Base-by-base conservation (phyloP, 179 eudicot species). In the Spergularia azorica region DNA sequence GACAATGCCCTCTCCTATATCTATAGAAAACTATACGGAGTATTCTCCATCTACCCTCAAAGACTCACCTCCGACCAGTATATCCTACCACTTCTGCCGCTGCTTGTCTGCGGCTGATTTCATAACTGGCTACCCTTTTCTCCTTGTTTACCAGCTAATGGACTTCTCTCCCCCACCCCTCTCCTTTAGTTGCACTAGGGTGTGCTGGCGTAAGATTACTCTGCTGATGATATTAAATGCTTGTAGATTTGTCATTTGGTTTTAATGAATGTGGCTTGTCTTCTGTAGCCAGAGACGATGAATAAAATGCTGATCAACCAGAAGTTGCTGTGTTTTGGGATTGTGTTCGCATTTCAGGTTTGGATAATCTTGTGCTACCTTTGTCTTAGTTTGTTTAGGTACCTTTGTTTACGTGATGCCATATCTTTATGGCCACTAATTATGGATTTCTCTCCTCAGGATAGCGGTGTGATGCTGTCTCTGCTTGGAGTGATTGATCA, bases 251-350 rank as follows among this genome's bases (percentile, higher is more conserved):
- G n/a, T 21, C 39, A 50, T 63, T 65, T 75, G 50, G 39, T 36
- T 72, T 70, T 81, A 6, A 63, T 55, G 43, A 39, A 26, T 57
- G 68, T 67, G 21, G 46, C 57, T 82, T 78, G 17, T 39, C 79
- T 74, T 74, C 63, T 90, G 90, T 71, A 95, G 99, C 94, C 97
- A 46, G 99, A 93, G 88, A 90, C 91, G 68, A 82, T 88, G 69
- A 89, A 92, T 84, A 93, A 93, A 90, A 89, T 89, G 94, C 82
- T 90, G 89, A 97, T 95, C 81, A 95, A 95, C 85, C 97, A 93
- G 85, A 93, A 83, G 94, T 91, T 95, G 72, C 90, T 93, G 71
- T 93, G 91, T 84, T 91, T 95, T 71, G 99, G 99, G 20, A 84
- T 79, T 71, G 79, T 95, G 86, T 95, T 93, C 84, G 97, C 99